Evolutionary conservation across 1,139 yeast genomes (phyloP), one percentile per base, ranked within the genome.

Genomic region (Blastobotrys persicus): DNA sequence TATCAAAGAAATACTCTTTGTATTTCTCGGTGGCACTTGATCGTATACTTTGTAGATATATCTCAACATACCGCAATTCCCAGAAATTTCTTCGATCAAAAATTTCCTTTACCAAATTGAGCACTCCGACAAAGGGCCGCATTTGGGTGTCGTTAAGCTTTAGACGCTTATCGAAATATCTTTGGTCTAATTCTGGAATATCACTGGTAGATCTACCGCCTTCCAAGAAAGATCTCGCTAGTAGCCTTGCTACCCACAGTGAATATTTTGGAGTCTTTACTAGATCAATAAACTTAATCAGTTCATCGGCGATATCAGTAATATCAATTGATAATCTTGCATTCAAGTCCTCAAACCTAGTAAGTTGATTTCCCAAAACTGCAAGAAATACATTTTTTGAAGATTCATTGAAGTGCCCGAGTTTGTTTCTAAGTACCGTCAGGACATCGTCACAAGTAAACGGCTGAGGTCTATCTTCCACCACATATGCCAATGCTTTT

Each of bases 71-170:
- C 18, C 48, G 44, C 31, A 44, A 18, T 7, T 26, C 35, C 23
- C 18, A 18, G 31, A 46, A 42, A 16, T 45, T 45, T 13, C 47
- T 41, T 17, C 42, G 28, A 2, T 11, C 13, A 18, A 45, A 12
- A 2, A 33, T 2, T 12, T 33, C 31, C 6, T 26, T 7, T 7
- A 44, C 16, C 7, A 45, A 17, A 13, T 28, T 31, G 14, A 48
- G 26, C 1, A 48, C 38, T 1, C 48, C 54, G 7, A 37, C 9
- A n/a, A 48, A 34, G 2, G 49, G 49, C 11, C 49, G 46, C 16
- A 38, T 34, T 5, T 5, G 11, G 1, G 31, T 34, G 26, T 11
- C n/a, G 4, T 18, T 19, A 3, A 17, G 12, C 19, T 26, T 13
- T 16, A 46, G 6, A 1, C 18, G 6, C 3, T 32, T 16, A 14